A percentile compares a stretch with the other conserved stretches of the same genome.
Evolutionary conservation across 306 rosid species (phyloP).

Genomic region (Aeschynomene evenia): DNA sequence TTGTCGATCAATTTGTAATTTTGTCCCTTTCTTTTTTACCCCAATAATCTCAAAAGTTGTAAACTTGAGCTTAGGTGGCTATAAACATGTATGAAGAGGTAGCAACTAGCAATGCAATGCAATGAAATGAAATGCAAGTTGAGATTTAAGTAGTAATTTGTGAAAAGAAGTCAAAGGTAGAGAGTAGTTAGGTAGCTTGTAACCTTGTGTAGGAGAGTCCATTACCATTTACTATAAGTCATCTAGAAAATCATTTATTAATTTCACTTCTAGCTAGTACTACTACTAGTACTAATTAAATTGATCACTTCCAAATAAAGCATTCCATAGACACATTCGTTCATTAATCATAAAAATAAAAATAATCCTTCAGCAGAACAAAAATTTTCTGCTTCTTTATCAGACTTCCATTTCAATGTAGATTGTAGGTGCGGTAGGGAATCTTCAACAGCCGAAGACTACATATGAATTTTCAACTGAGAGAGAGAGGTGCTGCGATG

Average conservation of each 20-base stretch:
- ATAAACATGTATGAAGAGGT: constrained; percentile 15
- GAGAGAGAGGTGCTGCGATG: neutral
- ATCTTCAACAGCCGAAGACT: neutral
- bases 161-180: constrained; percentile 7
- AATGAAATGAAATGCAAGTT: no score
- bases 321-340: neutral
- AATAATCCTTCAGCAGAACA: neutral
- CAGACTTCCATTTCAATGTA: no score
- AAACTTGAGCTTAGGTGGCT: neutral
- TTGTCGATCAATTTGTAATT: neutral
- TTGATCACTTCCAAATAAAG: neutral
- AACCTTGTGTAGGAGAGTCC: neutral
- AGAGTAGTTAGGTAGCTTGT: neutral
- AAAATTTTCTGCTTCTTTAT: no score
- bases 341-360: neutral
- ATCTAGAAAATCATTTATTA: neutral
- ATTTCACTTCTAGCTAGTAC: neutral
- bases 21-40: neutral
- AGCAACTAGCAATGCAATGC: no score
- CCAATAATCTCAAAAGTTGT: neutral
- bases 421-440: no score
- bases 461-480: neutral
- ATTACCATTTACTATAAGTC: constrained; percentile 5
- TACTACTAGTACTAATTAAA: no score
- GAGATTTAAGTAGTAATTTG: neutral